Conservation (phyloP, 2,329 filamentous ascomycete species). For the Claviceps monticola region DNA sequence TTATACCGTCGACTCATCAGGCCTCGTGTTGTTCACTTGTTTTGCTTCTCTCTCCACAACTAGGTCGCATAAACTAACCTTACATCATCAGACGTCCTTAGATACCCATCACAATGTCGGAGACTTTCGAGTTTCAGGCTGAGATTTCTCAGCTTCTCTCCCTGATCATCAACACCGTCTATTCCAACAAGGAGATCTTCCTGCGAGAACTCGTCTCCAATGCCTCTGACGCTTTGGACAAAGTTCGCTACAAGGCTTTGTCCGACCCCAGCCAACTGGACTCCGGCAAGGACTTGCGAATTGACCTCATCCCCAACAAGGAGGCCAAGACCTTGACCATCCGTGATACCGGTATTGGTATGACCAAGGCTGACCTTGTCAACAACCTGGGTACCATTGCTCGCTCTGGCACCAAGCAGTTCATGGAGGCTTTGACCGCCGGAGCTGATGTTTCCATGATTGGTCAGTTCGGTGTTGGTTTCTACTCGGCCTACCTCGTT, state of each 20-base stretch:
- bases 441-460: slow-evolving; percentile 99
- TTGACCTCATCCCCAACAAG: slow-evolving; percentile 98
- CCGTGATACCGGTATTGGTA: slow-evolving; percentile 96
- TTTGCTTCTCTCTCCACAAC: not conserved
- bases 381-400: slow-evolving; percentile 99
- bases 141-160: slow-evolving; percentile 99
- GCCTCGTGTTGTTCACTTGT: not conserved
- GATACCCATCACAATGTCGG: slow-evolving; percentile 59
- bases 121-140: slow-evolving; percentile 99
- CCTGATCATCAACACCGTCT: slow-evolving; percentile 99
- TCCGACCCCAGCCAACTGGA: slow-evolving; percentile 97
- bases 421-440: slow-evolving; percentile 98
- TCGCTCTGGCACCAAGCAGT: slow-evolving; percentile 98
- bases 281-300: slow-evolving; percentile 90
- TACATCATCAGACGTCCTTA: slow-evolving; percentile 12
- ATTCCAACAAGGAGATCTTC: slow-evolving; percentile 99
- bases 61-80: not conserved
- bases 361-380: slow-evolving; percentile 99
- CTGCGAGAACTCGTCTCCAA: slow-evolving; percentile 97
- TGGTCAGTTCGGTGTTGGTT: slow-evolving; percentile 99
- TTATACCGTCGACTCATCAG: not conserved
- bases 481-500: slow-evolving; percentile 99
- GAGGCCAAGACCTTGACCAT: slow-evolving; percentile 96
- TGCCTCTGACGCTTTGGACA: slow-evolving; percentile 96
- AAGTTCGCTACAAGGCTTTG: slow-evolving; percentile 97